phyloP scores from a whole-genome alignment of 2,329 filamentous ascomycete genomes.

The Dothiorella sarmentorum region DNA sequence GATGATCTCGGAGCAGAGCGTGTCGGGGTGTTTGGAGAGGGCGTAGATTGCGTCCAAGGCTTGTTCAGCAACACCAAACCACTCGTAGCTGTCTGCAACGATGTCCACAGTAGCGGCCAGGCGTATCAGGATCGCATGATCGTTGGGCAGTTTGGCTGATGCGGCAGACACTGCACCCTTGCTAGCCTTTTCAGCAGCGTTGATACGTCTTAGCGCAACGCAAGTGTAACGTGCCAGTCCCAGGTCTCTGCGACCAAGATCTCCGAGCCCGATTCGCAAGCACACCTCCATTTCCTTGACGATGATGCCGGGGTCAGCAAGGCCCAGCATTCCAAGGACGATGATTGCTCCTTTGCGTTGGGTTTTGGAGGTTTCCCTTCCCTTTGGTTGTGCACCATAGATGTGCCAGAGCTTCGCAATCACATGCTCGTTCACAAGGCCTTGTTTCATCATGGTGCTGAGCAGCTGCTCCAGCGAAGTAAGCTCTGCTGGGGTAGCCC shows the following conservation, averaged over 20 bases:
- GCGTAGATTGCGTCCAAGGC: slow-evolving; percentile 94
- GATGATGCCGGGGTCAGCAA: slow-evolving; percentile 88
- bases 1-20: slow-evolving; percentile 85
- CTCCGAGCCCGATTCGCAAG: slow-evolving; percentile 81
- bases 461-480: slow-evolving; percentile 93
- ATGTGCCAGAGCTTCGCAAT: slow-evolving; percentile 95
- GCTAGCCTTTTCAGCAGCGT: slow-evolving; percentile 74
- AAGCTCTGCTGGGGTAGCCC: slow-evolving; percentile 87
- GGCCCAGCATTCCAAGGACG: slow-evolving; percentile 91
- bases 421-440: slow-evolving; percentile 79
- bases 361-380: slow-evolving; percentile 75
- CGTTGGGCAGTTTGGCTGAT: slow-evolving; percentile 70
- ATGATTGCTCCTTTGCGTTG: slow-evolving; percentile 94
- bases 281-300: slow-evolving; percentile 94
- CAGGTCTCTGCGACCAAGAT: slow-evolving; percentile 75
- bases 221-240: slow-evolving; percentile 93
- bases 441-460: slow-evolving; percentile 95
- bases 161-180: slow-evolving; percentile 56
- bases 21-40: slow-evolving; percentile 89
- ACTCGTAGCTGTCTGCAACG: slow-evolving; percentile 86
- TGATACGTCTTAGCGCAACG: slow-evolving; percentile 86
- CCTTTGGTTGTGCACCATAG: slow-evolving; percentile 83
- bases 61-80: slow-evolving; percentile 90
- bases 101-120: slow-evolving; percentile 84
- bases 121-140: slow-evolving; percentile 79